Evolutionary conservation across 306 rosid species (phyloP).

Genomic region (Elaeagnus macrophylla): DNA sequence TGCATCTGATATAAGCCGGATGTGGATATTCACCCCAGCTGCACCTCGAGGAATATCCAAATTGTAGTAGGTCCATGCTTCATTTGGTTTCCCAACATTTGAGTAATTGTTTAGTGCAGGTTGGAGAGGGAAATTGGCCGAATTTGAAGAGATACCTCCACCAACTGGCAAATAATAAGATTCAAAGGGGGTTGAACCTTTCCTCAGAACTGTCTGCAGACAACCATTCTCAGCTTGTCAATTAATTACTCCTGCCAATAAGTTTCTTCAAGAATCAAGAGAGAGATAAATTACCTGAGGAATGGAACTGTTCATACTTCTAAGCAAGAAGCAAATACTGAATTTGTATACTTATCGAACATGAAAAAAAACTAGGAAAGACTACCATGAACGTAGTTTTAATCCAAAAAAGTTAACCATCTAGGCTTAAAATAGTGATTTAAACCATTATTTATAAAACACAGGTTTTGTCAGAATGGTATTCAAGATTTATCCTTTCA

Average conservation of each 20-base stretch:
- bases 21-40: slow-evolving; percentile 75
- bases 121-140: slow-evolving; percentile 72
- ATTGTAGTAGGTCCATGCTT: slow-evolving; percentile 68
- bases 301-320: slow-evolving; percentile 8
- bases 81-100: slow-evolving; percentile 27
- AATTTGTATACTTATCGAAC: neutral
- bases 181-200: slow-evolving; percentile 51
- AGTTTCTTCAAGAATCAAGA: slow-evolving; percentile 36
- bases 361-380: neutral
- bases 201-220: slow-evolving; percentile 77
- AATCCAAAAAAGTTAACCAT: slow-evolving; percentile 1
- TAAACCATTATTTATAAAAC: neutral
- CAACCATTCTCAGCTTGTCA: slow-evolving; percentile 51
- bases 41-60: slow-evolving; percentile 80
- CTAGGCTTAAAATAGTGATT: slow-evolving; percentile 1
- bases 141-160: slow-evolving; percentile 31
- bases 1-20: slow-evolving; percentile 44
- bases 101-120: slow-evolving; percentile 51
- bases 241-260: slow-evolving; percentile 27
- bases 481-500: neutral
- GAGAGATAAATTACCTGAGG: slow-evolving; percentile 20
- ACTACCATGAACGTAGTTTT: slow-evolving; percentile 7
- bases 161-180: slow-evolving; percentile 75
- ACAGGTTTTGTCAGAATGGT: neutral
- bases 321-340: neutral